Evolutionary conservation across 208 protist species (phyloP), one percentile per base, ranked within the genome.

Genomic region (Perkinsela sp.): DNA sequence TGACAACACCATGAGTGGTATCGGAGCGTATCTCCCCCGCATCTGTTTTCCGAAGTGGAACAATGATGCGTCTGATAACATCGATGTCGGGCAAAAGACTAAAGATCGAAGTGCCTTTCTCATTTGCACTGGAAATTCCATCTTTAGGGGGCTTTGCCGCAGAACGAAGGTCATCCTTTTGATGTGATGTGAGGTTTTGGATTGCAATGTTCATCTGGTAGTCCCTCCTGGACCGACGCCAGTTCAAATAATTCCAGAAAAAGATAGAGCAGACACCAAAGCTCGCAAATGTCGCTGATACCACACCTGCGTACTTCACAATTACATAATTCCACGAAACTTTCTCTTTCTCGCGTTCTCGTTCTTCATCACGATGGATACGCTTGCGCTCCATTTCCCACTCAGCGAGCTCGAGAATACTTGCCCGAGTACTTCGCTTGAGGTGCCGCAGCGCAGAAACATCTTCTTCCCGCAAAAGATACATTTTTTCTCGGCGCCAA

Each of bases 201-300:
- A 70, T 29, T 22, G 68, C 68, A n/a, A 29, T 31, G 28, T 31
- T 1, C 72, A 86, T 73, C 70, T 91, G 85, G 48, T 85, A 86
- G 15, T 78, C 82, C 28, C 85, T 81, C 72, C 85, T 81, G 68
- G 85, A 79, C 71, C 83, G 87, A 28, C 78, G 76, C 74, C 86
- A 88, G 75, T 91, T 89, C 68, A 83, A 84, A 72, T 85, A 89
- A 71, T 91, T 91, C 85, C 85, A 91, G 48, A 81, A 80, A 72
- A 91, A 91, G 29, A 91, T 75, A 31, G 83, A 89, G 28, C 28
- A 28, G 70, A 82, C 85, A 66, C 83, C 83, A 32, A 81, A 67
- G 67, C 88, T 82, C 31, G 85, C 83, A 31, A 91, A 82, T 67
- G 77, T 85, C 32, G 85, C 85, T 68, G 79, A 85, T 40, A 88